Evolutionary conservation across 176 grass and related monocot genomes (phyloP).

Genomic region (Ampelocalamus luodianensis): DNA sequence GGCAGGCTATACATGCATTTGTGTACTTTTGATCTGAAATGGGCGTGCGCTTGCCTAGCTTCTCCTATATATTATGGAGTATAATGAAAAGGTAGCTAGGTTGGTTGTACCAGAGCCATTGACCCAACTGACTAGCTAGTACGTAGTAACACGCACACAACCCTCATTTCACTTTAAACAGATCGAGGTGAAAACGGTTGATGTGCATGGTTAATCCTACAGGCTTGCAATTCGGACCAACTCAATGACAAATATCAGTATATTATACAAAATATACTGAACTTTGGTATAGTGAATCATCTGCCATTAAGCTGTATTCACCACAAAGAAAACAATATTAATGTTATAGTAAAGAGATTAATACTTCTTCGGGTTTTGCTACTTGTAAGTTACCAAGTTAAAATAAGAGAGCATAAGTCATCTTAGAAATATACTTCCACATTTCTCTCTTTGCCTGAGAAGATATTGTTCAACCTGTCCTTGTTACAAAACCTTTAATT

Average conservation of each 20-base stretch:
- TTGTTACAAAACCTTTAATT: not conserved
- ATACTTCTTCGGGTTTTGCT: not conserved
- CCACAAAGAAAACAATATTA: not conserved
- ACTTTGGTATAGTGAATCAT: not conserved
- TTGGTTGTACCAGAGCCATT: not conserved
- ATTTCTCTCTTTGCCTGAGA: not conserved
- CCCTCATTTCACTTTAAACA: not conserved
- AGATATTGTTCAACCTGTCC: not conserved
- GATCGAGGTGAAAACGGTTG: not conserved
- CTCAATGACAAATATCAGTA: not conserved
- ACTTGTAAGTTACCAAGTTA: not conserved
- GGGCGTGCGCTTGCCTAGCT: not conserved
- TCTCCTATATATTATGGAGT: not conserved
- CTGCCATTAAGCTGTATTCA: not conserved
- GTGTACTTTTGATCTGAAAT: conserved; percentile 25
- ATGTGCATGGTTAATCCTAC: not conserved
- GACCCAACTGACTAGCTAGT: not conserved
- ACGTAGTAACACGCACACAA: not conserved
- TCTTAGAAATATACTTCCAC: not conserved
- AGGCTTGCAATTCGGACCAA: not conserved
- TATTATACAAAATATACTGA: not conserved
- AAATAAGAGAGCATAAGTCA: too few species aligned
- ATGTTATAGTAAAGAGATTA: not conserved
- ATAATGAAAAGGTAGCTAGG: not conserved
- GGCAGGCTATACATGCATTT: not conserved